A percentile compares a stretch with the other conserved stretches of the same genome.
Conservation (phyloP, 2,329 filamentous ascomycete species). For the Rutstroemia sp. region DNA sequence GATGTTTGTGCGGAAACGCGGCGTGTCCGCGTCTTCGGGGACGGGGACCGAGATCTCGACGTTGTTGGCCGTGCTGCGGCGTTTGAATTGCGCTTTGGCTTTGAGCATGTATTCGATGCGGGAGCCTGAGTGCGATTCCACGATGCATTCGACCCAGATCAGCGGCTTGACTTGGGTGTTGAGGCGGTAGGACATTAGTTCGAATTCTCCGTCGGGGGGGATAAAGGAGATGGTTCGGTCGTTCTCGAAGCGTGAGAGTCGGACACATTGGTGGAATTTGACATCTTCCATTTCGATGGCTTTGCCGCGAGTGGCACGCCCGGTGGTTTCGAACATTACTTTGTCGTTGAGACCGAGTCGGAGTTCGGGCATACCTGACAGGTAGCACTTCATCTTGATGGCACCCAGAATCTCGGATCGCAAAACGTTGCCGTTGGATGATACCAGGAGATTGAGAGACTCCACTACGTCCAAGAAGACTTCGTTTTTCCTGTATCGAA, state of each 20-base stretch:
- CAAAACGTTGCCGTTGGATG: constrained; percentile 87
- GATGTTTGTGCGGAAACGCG: constrained; percentile 94
- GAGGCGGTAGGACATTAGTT: constrained; percentile 97
- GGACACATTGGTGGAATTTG: constrained; percentile 98
- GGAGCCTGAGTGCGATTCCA: constrained; percentile 91
- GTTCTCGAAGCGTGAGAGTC: constrained; percentile 93
- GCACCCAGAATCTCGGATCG: constrained; percentile 94
- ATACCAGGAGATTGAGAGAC: constrained; percentile 91
- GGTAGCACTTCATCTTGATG: constrained; percentile 99
- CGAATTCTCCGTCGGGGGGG: constrained; percentile 95
- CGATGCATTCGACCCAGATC: constrained; percentile 97
- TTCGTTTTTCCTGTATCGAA: constrained; percentile 98
- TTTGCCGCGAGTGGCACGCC: constrained; percentile 87
- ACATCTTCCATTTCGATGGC: constrained; percentile 99
- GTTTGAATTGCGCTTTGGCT: constrained; percentile 96
- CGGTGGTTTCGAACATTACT: constrained; percentile 98
- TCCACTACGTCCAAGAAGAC: constrained; percentile 98
- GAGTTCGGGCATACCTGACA: constrained; percentile 96
- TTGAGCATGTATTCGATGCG: constrained; percentile 99
- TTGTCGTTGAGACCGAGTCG: constrained; percentile 95
- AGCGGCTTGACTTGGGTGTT: constrained; percentile 98
- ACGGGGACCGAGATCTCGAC: constrained; percentile 97
- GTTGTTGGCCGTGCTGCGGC: constrained; percentile 94
- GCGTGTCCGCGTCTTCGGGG: constrained; percentile 92
- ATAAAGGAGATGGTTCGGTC: constrained; percentile 99